These are phyloP conservation scores for Didymella sp. DNA, from an alignment of 2,329 filamentous ascomycete genomes.

Conservation along the genomic window DNA sequence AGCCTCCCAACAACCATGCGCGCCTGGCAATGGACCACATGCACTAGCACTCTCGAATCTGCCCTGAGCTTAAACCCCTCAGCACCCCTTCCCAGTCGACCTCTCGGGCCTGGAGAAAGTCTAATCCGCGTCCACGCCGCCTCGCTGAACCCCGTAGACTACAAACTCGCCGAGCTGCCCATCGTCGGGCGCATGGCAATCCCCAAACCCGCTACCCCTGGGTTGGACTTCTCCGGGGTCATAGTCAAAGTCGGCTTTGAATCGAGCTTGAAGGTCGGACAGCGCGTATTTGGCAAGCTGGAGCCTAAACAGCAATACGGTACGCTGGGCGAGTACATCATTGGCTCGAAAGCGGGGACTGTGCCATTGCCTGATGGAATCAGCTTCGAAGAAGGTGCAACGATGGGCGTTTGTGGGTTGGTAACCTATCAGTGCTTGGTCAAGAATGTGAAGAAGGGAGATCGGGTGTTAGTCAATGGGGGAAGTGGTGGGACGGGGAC, in stretches of 20 bases:
- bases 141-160: constrained; percentile 36
- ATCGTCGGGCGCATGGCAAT: constrained; percentile 28
- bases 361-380: constrained; percentile 26
- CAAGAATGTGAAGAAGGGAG: constrained; percentile 39
- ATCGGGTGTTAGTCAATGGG: constrained; percentile 67
- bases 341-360: constrained; percentile 27
- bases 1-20: constrained; percentile 29
- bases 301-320: constrained; percentile 34
- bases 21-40: constrained; percentile 34
- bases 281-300: constrained; percentile 34
- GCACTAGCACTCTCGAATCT: constrained; percentile 22
- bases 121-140: constrained; percentile 27
- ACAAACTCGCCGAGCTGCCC: constrained; percentile 31
- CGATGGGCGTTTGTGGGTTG: constrained; percentile 31
- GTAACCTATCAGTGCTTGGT: constrained; percentile 32
- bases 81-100: constrained; percentile 13
- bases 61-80: constrained; percentile 21
- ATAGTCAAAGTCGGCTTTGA: constrained; percentile 17
- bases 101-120: constrained; percentile 21
- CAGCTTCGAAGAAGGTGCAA: constrained; percentile 23
- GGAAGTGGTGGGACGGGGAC: constrained; percentile 67
- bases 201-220: constrained; percentile 32
- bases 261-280: constrained; percentile 19
- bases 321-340: constrained; percentile 30
- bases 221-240: constrained; percentile 29